These are phyloP conservation scores for Sisymbrium irio DNA, from an alignment of 345 rosid species.

Conservation along the genomic window DNA sequence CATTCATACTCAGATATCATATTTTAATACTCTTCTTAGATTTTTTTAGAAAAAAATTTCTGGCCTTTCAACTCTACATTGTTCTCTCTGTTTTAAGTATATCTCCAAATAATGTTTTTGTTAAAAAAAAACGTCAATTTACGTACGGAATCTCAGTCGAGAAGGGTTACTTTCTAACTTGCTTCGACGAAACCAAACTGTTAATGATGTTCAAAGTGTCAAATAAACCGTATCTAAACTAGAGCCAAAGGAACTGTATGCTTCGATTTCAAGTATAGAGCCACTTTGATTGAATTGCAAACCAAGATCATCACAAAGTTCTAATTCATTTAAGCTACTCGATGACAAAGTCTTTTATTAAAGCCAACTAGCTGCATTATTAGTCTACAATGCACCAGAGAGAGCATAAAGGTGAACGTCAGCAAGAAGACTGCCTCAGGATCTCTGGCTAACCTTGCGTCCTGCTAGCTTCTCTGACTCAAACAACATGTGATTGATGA, in stretches of 20 bases:
- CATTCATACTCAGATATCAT: neutral
- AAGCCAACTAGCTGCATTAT: slow-evolving; percentile 10
- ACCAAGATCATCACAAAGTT: slow-evolving; percentile 10
- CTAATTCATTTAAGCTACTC: slow-evolving; percentile 3
- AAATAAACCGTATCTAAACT: neutral
- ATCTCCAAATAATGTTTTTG: no score
- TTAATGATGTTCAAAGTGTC: neutral
- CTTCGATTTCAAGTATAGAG: slow-evolving; percentile 3
- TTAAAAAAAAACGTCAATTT: neutral
- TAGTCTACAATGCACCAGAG: slow-evolving; percentile 22
- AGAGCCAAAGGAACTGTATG: neutral
- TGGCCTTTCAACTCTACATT: neutral
- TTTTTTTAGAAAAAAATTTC: neutral
- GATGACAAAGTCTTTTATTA: neutral
- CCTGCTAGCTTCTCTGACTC: slow-evolving; percentile 82
- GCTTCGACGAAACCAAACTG: neutral
- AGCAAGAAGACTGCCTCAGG: slow-evolving; percentile 25
- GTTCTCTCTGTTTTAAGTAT: neutral
- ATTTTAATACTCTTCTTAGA: neutral
- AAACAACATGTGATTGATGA: slow-evolving; percentile 80
- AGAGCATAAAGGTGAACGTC: neutral
- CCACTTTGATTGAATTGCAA: slow-evolving; percentile 9
- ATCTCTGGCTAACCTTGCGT: slow-evolving; percentile 62
- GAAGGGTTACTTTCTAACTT: neutral
- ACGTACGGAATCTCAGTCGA: neutral